phyloP scores from a whole-genome alignment of 75 land plant genomes.

The Pinus albicaulis region DNA sequence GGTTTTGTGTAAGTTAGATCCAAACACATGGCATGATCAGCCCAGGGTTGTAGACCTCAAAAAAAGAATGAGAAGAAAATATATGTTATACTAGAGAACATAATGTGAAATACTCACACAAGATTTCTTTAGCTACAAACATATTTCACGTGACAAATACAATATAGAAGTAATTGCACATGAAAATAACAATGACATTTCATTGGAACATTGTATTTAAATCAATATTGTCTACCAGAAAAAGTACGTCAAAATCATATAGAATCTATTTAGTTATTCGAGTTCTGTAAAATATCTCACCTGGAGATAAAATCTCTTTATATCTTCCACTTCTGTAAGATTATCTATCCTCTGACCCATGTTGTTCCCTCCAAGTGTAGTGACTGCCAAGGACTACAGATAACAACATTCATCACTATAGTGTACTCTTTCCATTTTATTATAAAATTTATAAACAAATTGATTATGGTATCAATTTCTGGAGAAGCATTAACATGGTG shows the following conservation, averaged over 20 bases:
- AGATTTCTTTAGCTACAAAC: not conserved
- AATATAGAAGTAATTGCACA: conserved; percentile 4
- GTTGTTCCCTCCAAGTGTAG: conserved; percentile 29
- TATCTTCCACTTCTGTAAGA: no score
- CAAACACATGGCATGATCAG: no score
- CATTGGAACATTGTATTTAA: not conserved
- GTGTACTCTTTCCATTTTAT: not conserved
- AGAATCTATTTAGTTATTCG: no score
- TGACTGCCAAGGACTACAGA: not conserved
- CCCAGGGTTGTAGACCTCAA: no score
- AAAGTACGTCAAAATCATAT: not conserved
- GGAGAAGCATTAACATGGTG: not conserved
- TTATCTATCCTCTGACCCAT: conserved; percentile 73
- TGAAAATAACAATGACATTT: not conserved
- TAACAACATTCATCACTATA: not conserved
- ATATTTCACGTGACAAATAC: not conserved
- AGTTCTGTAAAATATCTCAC: conserved; percentile 20
- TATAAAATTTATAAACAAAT: not conserved
- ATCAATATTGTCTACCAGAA: not conserved
- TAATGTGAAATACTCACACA: no score
- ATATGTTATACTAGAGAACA: no score
- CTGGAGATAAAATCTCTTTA: conserved; percentile 19
- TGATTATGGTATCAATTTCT: not conserved
- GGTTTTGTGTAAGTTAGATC: no score
- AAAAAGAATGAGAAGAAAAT: no score